Evolutionary conservation across 2,329 filamentous ascomycete species (phyloP), one percentile per base, ranked within the genome.

Genomic region (Colletotrichum tabaci): DNA sequence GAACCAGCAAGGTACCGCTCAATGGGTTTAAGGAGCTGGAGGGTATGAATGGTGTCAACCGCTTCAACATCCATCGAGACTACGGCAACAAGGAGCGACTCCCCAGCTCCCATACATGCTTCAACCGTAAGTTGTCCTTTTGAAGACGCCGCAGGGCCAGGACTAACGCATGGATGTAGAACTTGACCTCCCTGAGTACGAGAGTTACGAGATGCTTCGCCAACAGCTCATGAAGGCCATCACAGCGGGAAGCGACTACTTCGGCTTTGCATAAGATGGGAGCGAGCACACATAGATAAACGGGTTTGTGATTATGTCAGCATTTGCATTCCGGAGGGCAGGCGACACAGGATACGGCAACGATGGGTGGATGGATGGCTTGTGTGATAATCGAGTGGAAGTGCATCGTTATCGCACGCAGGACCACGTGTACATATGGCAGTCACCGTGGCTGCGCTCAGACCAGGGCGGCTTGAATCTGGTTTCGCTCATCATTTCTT

Each of bases 1-100:
- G 96, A 80, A 99, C 97, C 21, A 97, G 94, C 82, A 99, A 99
- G 84, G 97, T 99, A 57, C 96, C 96, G 49, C 90, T 99, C 61
- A 99, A 99, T 77, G 96, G 96, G 15, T 99, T 99, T 88, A 98
- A 98, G 85, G 96, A 99, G 82, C 89, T 99, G 8, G 97, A 99
- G 85, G 97, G 96, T 75, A 99, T 99, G 96, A 98, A 99, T 79
- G 96, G 96, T 49, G 92, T 98, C 81, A 98, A 93, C 82, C 92
- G 94, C 75, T 99, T 99, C 91, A 99, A 98, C 82, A 98, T 99
- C 74, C 96, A 99, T 81, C 94, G 96, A 75, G 96, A 98, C 83
- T 98, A 97, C 83, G 95, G 96, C 77, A 96, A 93, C 86, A 98
- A 98, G 84, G 94, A 98, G 79, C 93, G 96, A 76, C 88, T 99